Evolutionary conservation across 495 filamentous ascomycete genomes (phyloP).

Genomic region (Penicillium chermesinum): DNA sequence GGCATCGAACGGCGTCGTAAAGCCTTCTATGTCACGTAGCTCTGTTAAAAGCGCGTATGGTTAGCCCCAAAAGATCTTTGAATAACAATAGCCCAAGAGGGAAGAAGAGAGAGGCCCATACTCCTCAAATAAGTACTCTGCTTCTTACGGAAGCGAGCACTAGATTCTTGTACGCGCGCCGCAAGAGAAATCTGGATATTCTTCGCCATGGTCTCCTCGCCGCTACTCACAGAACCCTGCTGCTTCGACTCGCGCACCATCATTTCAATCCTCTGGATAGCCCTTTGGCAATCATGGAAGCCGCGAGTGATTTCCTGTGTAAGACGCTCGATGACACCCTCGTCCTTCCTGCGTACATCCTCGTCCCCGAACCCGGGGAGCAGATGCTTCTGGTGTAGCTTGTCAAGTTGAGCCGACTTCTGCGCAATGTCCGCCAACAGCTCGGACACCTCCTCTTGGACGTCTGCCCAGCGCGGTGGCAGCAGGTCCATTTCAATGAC

Average conservation of each 20-base stretch:
- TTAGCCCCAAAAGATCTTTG: conserved; percentile 7
- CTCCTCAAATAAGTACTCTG: conserved; percentile 95
- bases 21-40: conserved; percentile 71
- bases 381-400: conserved; percentile 94
- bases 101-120: conserved; percentile 31
- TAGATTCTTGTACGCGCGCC: conserved; percentile 83
- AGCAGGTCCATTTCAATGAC: conserved; percentile 98
- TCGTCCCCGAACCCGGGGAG: conserved; percentile 96
- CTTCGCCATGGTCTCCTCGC: conserved; percentile 90
- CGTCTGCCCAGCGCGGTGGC: conserved; percentile 91
- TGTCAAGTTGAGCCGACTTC: conserved; percentile 79
- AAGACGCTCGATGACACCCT: conserved; percentile 80
- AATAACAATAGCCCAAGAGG: not conserved
- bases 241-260: conserved; percentile 74
- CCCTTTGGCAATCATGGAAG: conserved; percentile 84
- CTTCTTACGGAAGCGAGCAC: conserved; percentile 89
- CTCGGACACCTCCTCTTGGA: conserved; percentile 89
- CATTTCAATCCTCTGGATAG: conserved; percentile 78
- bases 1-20: conserved; percentile 57
- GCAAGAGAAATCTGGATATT: conserved; percentile 93
- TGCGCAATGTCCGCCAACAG: conserved; percentile 72
- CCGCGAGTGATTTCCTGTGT: conserved; percentile 83
- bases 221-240: conserved; percentile 61
- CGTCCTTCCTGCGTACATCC: conserved; percentile 73
- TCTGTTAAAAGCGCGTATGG: conserved; percentile 46